Base-by-base conservation (phyloP, 2,329 filamentous ascomycete species). In the Exophiala lecanii-corni region DNA sequence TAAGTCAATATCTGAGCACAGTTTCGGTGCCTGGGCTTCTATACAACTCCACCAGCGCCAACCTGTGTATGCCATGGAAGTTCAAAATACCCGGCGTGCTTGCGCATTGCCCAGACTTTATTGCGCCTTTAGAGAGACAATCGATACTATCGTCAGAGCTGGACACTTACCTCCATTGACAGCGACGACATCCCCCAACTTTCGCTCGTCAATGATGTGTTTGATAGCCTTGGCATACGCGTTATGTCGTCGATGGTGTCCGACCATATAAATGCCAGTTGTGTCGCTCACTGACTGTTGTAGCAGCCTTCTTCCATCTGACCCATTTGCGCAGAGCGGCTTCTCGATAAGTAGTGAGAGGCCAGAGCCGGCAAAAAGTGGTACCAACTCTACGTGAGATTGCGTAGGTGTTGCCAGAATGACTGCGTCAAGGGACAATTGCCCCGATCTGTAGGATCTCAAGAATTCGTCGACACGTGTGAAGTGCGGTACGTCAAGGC, bases 181-280 rank as follows among this genome's bases (percentile, higher is more conserved):
- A 7, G 47, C 47, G 9, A 39, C 37, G 4, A 49, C 31, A 4
- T 33, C 12, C 9, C 47, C 47, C 1, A 49, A 9, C 7, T 10
- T 18, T 2, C 35, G 28, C 17, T 34, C 34, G 4, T 26, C 23
- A 2, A 49, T 28, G 13, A 39, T 20, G 7, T 39, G 12, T 19
- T 49, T 46, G 3, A 36, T 23, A 10, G 38, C 39, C 12, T 28
- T 26, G 35, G 47, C 39, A 31, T 47, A 48, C 2, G 35, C 12
- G 23, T 41, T 47, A 33, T 43, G 36, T 2, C 36, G 39, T 32
- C 43, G n/a, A 41, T 44, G 44, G 21, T 50, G 47, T 9, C 47
- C 39, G 4, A 44, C 40, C 28, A 44, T 26, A 7, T 47, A 16
- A 4, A 36, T 35, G 10, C 32, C 39, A 16, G 17, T 34, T 9